Conservation (phyloP, 768 basidiomycete genomes). For the Phanerodontia chrysosporium region DNA sequence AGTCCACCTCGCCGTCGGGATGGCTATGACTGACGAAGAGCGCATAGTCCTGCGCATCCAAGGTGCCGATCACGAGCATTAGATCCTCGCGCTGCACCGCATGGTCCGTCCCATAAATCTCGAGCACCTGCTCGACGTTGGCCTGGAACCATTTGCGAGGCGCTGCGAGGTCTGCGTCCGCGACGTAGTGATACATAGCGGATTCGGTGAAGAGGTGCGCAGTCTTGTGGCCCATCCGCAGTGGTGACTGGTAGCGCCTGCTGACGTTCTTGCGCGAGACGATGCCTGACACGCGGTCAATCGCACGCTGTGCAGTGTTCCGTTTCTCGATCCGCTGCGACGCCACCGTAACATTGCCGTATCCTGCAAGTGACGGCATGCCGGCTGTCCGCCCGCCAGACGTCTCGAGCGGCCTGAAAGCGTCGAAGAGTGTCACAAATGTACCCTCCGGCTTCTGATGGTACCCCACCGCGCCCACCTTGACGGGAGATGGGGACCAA, state of each 20-base stretch:
- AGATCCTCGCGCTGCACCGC: constrained; percentile 32
- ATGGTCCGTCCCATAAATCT: constrained; percentile 42
- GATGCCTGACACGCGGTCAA: constrained; percentile 49
- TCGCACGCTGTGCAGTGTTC: constrained; percentile 51
- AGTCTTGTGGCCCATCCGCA: constrained; percentile 60
- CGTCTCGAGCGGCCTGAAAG: constrained; percentile 49
- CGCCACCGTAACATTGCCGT: constrained; percentile 49
- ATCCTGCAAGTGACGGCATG: constrained; percentile 60
- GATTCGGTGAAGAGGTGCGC: constrained; percentile 69
- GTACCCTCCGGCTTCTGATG: constrained; percentile 57
- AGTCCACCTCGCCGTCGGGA: constrained; percentile 59
- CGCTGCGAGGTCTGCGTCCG: constrained; percentile 43
- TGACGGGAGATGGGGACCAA: constrained; percentile 62
- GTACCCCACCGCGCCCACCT: constrained; percentile 74
- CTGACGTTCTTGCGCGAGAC: constrained; percentile 36
- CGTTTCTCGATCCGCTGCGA: constrained; percentile 47
- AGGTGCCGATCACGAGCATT: constrained; percentile 53
- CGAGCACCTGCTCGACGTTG: constrained; percentile 61
- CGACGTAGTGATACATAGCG: constrained; percentile 67
- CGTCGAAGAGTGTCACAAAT: constrained; percentile 72
- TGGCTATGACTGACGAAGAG: constrained; percentile 73
- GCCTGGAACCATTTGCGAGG: constrained; percentile 72
- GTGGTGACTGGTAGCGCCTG: constrained; percentile 53
- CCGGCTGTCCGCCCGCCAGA: constrained; percentile 36
- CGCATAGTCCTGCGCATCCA: constrained; percentile 69